These are phyloP conservation scores for Kodamaea fungicola DNA, from an alignment of 1,139 yeast genomes.

Conservation along the genomic window DNA sequence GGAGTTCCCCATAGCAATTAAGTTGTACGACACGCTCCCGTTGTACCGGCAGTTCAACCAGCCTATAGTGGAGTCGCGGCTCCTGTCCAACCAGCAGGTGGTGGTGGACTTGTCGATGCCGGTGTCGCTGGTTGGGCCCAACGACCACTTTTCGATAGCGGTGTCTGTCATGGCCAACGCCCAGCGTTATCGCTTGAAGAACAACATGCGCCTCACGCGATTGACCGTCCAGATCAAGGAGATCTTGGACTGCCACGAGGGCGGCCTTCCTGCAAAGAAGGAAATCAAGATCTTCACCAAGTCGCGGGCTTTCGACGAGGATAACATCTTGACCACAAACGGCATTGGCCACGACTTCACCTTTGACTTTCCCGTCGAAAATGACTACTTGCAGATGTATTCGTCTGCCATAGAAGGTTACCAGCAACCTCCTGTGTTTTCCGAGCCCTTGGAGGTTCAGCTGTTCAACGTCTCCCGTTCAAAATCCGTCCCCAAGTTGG, in stretches of 20 bases:
- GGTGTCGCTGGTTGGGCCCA: constrained; percentile 49
- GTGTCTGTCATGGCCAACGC: constrained; percentile 39
- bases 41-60: constrained; percentile 52
- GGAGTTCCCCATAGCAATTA: constrained; percentile 45
- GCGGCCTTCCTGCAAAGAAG: constrained; percentile 39
- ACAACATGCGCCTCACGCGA: constrained; percentile 40
- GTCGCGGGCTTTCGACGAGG: constrained; percentile 22
- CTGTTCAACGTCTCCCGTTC: constrained; percentile 15
- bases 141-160: constrained; percentile 38
- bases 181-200: constrained; percentile 29
- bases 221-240: constrained; percentile 51
- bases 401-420: constrained; percentile 4
- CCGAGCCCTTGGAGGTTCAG: constrained; percentile 8
- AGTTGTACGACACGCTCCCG: constrained; percentile 51
- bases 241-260: constrained; percentile 45
- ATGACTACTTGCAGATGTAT: constrained; percentile 32
- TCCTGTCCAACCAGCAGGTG: constrained; percentile 41
- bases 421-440: constrained; percentile 5
- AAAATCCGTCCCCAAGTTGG: constrained; percentile 20
- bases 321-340: constrained; percentile 26
- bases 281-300: constrained; percentile 33
- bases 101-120: constrained; percentile 43
- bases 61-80: constrained; percentile 38
- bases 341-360: constrained; percentile 27
- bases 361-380: constrained; percentile 34